Percentiles rank a stretch among this genome's conserved stretches.
phyloP scores from a whole-genome alignment of 2,329 filamentous ascomycete species.

The Fusarium secorum region DNA sequence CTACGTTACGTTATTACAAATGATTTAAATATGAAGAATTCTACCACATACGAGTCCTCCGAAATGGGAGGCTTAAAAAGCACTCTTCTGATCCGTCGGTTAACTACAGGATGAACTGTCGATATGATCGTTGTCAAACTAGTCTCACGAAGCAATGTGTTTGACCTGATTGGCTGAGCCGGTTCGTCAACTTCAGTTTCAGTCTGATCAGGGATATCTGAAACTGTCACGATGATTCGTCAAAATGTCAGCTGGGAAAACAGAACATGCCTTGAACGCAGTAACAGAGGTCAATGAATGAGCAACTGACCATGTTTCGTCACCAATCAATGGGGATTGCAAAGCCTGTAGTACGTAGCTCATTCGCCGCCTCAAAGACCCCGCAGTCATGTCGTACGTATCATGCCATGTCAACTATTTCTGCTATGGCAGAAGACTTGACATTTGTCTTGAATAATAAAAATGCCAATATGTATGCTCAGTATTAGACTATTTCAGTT shows the following conservation, averaged over 20 bases:
- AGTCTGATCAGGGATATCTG: not conserved
- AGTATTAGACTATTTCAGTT: not conserved
- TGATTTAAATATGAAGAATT: conserved; percentile 5
- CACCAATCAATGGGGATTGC: conserved; percentile 1
- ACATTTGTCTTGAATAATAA: not conserved
- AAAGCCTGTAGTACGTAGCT: not conserved
- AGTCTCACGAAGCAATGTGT: not conserved
- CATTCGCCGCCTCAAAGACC: conserved; percentile 18
- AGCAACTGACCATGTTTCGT: not conserved
- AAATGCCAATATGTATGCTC: not conserved
- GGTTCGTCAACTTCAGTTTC: conserved; percentile 12
- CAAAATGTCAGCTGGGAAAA: not conserved
- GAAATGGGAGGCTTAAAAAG: not conserved
- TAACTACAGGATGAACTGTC: not conserved
- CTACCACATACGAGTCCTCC: not conserved
- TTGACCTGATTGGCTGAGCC: conserved; percentile 7
- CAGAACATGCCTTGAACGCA: not conserved
- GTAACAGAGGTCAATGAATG: not conserved
- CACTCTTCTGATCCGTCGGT: not conserved
- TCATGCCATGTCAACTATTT: conserved; percentile 1
- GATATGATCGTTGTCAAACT: not conserved
- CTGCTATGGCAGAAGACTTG: not conserved
- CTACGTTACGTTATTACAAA: conserved; percentile 16
- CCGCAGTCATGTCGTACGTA: conserved; percentile 24
- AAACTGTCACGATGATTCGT: conserved; percentile 3